Conservation (phyloP, 2,329 filamentous ascomycete genomes). For the Thelonectria olida region DNA sequence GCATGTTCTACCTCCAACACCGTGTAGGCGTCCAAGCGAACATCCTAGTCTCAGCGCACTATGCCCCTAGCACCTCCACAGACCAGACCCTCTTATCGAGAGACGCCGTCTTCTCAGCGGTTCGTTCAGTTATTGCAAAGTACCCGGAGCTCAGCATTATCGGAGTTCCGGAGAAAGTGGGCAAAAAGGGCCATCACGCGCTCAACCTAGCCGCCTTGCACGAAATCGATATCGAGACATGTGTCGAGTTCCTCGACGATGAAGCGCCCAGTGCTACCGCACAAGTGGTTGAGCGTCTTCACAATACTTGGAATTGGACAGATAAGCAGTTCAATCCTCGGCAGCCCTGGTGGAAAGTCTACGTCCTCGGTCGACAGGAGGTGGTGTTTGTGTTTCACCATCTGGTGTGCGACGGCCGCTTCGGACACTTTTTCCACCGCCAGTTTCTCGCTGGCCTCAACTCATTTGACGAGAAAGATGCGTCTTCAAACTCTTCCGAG, state of each 20-base stretch:
- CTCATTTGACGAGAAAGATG: background rate
- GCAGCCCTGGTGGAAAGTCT: conserved; percentile 27
- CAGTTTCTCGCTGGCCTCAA: conserved; percentile 25
- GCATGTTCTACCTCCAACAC: conserved; percentile 31
- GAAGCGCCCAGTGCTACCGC: background rate
- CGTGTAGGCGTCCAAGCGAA: conserved; percentile 29
- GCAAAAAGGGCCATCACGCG: background rate
- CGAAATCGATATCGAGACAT: conserved; percentile 27
- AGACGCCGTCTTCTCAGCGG: conserved; percentile 11
- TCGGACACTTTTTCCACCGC: conserved; percentile 19
- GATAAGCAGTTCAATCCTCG: conserved; percentile 11
- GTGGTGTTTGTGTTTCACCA: conserved; percentile 31
- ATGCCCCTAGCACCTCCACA: background rate
- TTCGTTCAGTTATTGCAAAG: conserved; percentile 7
- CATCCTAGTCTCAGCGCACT: conserved; percentile 30
- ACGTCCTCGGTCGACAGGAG: conserved; percentile 22
- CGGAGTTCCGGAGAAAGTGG: background rate
- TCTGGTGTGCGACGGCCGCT: conserved; percentile 26
- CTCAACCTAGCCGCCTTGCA: conserved; percentile 18
- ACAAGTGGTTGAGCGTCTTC: conserved; percentile 18
- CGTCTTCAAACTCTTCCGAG: background rate
- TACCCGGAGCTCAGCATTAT: conserved; percentile 23
- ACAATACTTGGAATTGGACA: conserved; percentile 29
- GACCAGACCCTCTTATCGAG: background rate
- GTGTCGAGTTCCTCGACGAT: conserved; percentile 18